Conservation (phyloP, 1,284 basidiomycete species). For the Wolfiporia cocos region DNA sequence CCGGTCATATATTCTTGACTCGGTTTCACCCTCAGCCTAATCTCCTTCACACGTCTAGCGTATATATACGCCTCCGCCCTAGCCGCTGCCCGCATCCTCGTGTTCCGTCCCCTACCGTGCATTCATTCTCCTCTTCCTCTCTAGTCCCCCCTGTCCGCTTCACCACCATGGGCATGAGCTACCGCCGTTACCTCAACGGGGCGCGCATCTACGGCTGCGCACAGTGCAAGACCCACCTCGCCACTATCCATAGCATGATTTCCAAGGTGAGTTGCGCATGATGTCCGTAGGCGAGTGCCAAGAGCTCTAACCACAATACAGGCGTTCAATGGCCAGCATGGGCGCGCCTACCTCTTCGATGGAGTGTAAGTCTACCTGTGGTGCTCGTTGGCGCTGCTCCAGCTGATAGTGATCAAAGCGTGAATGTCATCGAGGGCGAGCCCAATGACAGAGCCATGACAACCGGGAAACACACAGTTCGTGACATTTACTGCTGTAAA, state of each 20-base stretch:
- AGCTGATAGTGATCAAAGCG: slow-evolving; percentile 40
- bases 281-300: too few relatives aligned
- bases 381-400: too few relatives aligned
- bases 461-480: slow-evolving; percentile 92
- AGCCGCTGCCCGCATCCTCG: slow-evolving; percentile 3
- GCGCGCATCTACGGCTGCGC: slow-evolving; percentile 90
- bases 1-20: slow-evolving; percentile 4
- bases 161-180: slow-evolving; percentile 76
- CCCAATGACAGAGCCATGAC: slow-evolving; percentile 93
- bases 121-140: slow-evolving; percentile 4
- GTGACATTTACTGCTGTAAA: slow-evolving; percentile 91
- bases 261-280: slow-evolving; percentile 70
- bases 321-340: slow-evolving; percentile 94
- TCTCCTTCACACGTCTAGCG: slow-evolving; percentile 9
- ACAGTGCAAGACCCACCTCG: slow-evolving; percentile 89
- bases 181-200: slow-evolving; percentile 84
- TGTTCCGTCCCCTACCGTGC: slow-evolving; percentile 1
- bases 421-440: slow-evolving; percentile 86
- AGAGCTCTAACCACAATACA: slow-evolving; percentile 30
- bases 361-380: slow-evolving; percentile 84
- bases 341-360: slow-evolving; percentile 90
- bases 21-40: too few relatives aligned
- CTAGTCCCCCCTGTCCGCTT: slow-evolving; percentile 4
- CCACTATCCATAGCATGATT: slow-evolving; percentile 89
- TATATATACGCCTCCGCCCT: slow-evolving; percentile 5